Evolutionary conservation across 257 asterid genomes (phyloP).

Genomic region (Parsonsia alboflavescens): DNA sequence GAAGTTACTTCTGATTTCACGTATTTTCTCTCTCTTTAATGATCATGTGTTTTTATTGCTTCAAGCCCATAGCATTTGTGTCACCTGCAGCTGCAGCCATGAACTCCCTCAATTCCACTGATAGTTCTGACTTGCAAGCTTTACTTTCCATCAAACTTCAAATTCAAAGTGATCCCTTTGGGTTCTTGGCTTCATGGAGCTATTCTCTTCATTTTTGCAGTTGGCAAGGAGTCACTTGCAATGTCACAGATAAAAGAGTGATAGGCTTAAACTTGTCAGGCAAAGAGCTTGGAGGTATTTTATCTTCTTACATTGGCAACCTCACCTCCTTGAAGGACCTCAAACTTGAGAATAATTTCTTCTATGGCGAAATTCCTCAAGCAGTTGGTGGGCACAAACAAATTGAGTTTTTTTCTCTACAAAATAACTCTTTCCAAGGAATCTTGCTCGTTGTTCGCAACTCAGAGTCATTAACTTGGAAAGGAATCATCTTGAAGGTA

Average conservation of each 20-base stretch:
- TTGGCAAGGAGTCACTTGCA: constrained; percentile 7
- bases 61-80: neutral
- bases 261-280: constrained; percentile 6
- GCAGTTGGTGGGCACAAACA: no score
- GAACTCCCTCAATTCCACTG: neutral
- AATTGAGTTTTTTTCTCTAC: no score
- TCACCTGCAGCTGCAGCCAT: neutral
- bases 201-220: constrained; percentile 2
- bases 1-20: neutral
- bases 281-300: neutral
- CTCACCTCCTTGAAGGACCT: neutral
- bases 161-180: neutral
- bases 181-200: neutral
- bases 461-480: neutral
- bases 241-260: neutral
- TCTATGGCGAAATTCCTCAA: constrained; percentile 6
- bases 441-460: neutral
- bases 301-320: constrained; percentile 8
- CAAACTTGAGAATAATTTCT: constrained; percentile 3
- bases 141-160: constrained; percentile 2
- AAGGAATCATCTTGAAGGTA: neutral
- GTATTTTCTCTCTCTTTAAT: neutral
- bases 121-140: neutral
- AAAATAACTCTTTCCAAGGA: constrained; percentile 1
- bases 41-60: neutral